A percentile compares a stretch with the other conserved stretches of the same genome.
Evolutionary conservation across 148 eudicot genomes (phyloP).

Genomic region (Suaeda aralocaspica): DNA sequence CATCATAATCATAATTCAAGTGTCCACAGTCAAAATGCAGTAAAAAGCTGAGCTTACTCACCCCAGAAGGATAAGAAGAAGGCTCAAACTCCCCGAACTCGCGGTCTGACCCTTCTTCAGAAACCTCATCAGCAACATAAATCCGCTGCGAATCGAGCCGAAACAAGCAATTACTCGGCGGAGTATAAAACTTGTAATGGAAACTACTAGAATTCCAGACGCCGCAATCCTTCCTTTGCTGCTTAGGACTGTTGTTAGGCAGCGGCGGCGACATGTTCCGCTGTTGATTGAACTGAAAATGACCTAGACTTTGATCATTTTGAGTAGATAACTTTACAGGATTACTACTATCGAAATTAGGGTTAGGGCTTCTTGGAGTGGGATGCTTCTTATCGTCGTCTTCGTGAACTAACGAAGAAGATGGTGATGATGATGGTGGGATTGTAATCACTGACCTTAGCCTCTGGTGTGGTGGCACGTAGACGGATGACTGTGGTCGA

Average conservation of each 20-base stretch:
- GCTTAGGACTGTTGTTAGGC: slow-evolving; percentile 8
- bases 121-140: slow-evolving; percentile 24
- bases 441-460: slow-evolving; percentile 45
- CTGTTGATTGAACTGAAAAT: slow-evolving; percentile 28
- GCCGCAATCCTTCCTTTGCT: slow-evolving; percentile 7
- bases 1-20: too few species aligned
- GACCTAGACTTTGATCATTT: slow-evolving; percentile 29
- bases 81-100: slow-evolving; percentile 35
- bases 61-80: slow-evolving; percentile 32
- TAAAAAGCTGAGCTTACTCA: slow-evolving; percentile 24
- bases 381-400: slow-evolving; percentile 8
- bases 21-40: not conserved
- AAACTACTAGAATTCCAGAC: slow-evolving; percentile 11
- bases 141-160: slow-evolving; percentile 26
- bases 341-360: slow-evolving; percentile 18
- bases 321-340: slow-evolving; percentile 31
- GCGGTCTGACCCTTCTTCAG: slow-evolving; percentile 36
- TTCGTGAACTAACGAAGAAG: slow-evolving; percentile 14
- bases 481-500: slow-evolving; percentile 50
- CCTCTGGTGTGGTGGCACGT: slow-evolving; percentile 92
- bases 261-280: slow-evolving; percentile 3
- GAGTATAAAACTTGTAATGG: slow-evolving; percentile 14
- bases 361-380: slow-evolving; percentile 24
- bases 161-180: not conserved
- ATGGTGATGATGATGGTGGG: slow-evolving; percentile 33